phyloP scores from a whole-genome alignment of 441 rosid species.

The Codiaeum variegatum region DNA sequence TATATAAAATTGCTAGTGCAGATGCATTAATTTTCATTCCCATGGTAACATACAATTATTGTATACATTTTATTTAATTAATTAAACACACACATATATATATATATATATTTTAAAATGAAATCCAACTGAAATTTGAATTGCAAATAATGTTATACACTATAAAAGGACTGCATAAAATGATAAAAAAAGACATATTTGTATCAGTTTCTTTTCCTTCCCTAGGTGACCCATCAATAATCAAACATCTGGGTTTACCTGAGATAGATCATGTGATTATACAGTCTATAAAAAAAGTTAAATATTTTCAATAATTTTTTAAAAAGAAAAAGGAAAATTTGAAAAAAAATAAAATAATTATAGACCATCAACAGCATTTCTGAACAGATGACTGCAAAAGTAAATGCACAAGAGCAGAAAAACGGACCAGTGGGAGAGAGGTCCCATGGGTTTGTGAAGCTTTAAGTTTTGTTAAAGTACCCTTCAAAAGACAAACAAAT shows the following conservation, averaged over 20 bases:
- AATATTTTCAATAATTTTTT: background rate
- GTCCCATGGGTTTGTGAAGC: constrained; percentile 28
- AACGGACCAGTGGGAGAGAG: constrained; percentile 25
- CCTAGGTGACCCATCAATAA: constrained; percentile 33
- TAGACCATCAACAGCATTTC: constrained; percentile 20
- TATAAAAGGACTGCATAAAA: background rate
- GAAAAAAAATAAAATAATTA: constrained; percentile 10
- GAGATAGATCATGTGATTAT: constrained; percentile 21
- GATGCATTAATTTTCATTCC: constrained; percentile 38
- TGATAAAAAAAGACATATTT: constrained; percentile 13
- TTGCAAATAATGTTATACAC: too few relatives aligned
- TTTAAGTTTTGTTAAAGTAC: constrained; percentile 19
- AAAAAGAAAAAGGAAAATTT: background rate
- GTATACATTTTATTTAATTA: background rate
- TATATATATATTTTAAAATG: background rate
- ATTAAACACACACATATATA: background rate
- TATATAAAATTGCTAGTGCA: constrained; percentile 28
- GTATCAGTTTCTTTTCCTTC: constrained; percentile 31
- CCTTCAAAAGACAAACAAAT: constrained; percentile 13
- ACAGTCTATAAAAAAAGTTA: background rate
- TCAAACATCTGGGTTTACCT: constrained; percentile 23
- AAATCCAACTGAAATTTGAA: too few relatives aligned
- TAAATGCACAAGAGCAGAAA: constrained; percentile 37
- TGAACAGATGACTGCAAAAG: constrained; percentile 31
- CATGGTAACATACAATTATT: constrained; percentile 22